These are phyloP conservation scores for Stenogyne calaminthoides DNA, from an alignment of 305 asterid genomes.

Conservation along the genomic window DNA sequence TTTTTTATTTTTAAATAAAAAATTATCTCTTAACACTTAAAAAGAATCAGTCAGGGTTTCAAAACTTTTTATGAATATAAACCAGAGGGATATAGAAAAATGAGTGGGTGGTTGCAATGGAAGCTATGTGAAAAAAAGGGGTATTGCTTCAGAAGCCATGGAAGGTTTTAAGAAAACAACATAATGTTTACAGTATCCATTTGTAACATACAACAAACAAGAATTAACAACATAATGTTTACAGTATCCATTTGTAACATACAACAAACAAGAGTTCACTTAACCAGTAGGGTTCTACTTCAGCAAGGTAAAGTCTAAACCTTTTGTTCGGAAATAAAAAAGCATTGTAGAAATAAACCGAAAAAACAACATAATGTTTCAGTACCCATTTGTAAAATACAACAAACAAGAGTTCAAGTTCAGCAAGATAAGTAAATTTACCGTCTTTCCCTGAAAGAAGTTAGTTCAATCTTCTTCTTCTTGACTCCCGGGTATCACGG, in stretches of 20 bases:
- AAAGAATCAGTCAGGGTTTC: too few relatives aligned
- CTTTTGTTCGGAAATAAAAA: slow-evolving; percentile 24
- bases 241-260: slow-evolving; percentile 6
- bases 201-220: slow-evolving; percentile 27
- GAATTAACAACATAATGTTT: slow-evolving; percentile 23
- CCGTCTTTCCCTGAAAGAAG: slow-evolving; percentile 30
- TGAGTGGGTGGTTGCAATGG: too few relatives aligned
- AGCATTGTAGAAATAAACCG: slow-evolving; percentile 19
- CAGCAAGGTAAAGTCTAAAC: slow-evolving; percentile 16
- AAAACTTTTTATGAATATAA: too few relatives aligned
- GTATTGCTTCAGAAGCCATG: too few relatives aligned
- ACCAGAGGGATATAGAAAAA: too few relatives aligned
- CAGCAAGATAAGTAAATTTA: slow-evolving; percentile 23
- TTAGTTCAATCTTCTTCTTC: slow-evolving; percentile 74
- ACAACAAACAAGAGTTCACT: slow-evolving; percentile 29
- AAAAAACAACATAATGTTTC: slow-evolving; percentile 25
- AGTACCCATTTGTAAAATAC: slow-evolving; percentile 10
- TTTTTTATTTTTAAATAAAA: too few relatives aligned
- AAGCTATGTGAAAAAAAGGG: too few relatives aligned
- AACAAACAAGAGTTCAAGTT: slow-evolving; percentile 31
- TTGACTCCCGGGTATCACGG: slow-evolving; percentile 53
- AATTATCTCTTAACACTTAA: too few relatives aligned
- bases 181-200: slow-evolving; percentile 20
- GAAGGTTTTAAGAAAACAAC: too few relatives aligned
- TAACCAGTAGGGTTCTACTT: slow-evolving; percentile 9